Percentiles rank a stretch among this genome's conserved stretches.
Conservation (phyloP, 331 rosid species). For the Dryas integrifolia region DNA sequence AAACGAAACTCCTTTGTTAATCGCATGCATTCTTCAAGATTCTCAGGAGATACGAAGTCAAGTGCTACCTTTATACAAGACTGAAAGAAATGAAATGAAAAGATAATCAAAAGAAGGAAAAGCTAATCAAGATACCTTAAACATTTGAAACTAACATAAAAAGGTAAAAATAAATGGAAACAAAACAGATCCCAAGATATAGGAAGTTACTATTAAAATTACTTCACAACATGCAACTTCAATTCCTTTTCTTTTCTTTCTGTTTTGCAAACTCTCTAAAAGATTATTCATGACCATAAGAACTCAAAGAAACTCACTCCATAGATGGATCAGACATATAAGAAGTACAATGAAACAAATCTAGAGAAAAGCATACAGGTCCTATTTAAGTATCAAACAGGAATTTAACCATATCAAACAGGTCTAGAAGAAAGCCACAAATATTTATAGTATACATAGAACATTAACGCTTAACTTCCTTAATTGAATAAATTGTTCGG, state of each 20-base stretch:
- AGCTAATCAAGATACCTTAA: conserved; percentile 4
- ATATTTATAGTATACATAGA: neutral
- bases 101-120: neutral
- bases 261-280: too few relatives aligned
- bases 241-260: too few relatives aligned
- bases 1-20: conserved; percentile 64
- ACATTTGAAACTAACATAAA: neutral
- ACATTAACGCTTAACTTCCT: conserved; percentile 6
- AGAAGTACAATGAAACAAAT: too few relatives aligned
- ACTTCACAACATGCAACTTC: too few relatives aligned
- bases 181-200: neutral
- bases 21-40: conserved; percentile 55
- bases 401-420: neutral
- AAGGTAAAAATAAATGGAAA: neutral
- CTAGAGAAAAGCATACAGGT: too few relatives aligned
- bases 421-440: neutral
- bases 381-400: neutral
- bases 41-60: conserved; percentile 75
- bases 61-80: conserved; percentile 76
- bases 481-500: conserved; percentile 8
- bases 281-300: too few relatives aligned
- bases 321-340: too few relatives aligned
- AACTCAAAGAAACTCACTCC: too few relatives aligned
- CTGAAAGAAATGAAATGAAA: conserved; percentile 33
- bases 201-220: too few relatives aligned